Evolutionary conservation across 208 protist species (phyloP).

Genomic region (Leishmania gerbilli): DNA sequence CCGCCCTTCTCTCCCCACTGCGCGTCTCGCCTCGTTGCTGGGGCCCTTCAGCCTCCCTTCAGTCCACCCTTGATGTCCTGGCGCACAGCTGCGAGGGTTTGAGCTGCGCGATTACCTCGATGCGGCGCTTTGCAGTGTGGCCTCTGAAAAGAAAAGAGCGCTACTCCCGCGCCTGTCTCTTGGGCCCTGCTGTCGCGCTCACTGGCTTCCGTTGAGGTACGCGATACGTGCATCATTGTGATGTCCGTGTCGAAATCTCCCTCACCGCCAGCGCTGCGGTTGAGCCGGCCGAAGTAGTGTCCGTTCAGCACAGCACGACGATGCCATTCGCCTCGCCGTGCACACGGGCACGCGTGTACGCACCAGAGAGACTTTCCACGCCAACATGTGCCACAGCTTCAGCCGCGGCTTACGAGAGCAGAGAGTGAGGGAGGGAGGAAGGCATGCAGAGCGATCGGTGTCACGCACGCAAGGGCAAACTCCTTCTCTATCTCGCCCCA

Average conservation of each 20-base stretch:
- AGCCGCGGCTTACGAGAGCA: not conserved
- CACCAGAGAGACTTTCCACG: not conserved
- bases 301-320: not conserved
- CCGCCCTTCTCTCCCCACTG: not conserved
- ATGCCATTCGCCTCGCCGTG: not conserved
- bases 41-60: not conserved
- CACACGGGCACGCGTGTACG: not conserved
- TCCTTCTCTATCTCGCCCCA: not conserved
- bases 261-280: not conserved
- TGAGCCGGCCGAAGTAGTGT: not conserved
- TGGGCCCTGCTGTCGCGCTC: not conserved
- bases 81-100: not conserved
- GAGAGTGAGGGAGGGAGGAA: not conserved
- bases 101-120: not conserved
- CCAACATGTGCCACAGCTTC: not conserved
- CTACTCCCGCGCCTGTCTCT: not conserved
- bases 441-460: not conserved
- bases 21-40: not conserved
- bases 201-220: not conserved
- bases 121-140: not conserved
- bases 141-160: not conserved
- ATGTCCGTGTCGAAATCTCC: not conserved
- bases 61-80: not conserved
- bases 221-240: not conserved
- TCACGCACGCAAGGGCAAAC: not conserved